These are phyloP conservation scores for Westerdykella ornata DNA, from an alignment of 2,329 filamentous ascomycete species.

Conservation along the genomic window DNA sequence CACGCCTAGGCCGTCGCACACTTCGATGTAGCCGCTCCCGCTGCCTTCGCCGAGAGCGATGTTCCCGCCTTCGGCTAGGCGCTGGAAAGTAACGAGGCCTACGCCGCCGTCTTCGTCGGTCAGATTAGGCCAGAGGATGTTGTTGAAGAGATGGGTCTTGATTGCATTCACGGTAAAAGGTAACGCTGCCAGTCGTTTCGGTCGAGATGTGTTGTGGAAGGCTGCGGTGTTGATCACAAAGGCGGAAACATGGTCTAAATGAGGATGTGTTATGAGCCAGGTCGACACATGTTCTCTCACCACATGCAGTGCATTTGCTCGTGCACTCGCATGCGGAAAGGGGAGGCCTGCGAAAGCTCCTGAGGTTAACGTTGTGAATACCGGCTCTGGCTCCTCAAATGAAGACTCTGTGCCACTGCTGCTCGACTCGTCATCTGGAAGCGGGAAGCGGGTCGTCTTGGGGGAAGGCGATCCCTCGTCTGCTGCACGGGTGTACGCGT, in stretches of 20 bases:
- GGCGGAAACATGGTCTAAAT: slow-evolving; percentile 87
- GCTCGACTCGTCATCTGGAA: slow-evolving; percentile 26
- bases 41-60: slow-evolving; percentile 74
- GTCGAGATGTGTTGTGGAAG: slow-evolving; percentile 65
- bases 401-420: slow-evolving; percentile 20
- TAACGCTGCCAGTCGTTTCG: slow-evolving; percentile 79
- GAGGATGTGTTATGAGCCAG: slow-evolving; percentile 92
- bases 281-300: slow-evolving; percentile 74
- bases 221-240: slow-evolving; percentile 91
- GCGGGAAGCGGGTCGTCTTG: slow-evolving; percentile 12
- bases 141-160: slow-evolving; percentile 94
- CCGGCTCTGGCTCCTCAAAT: slow-evolving; percentile 25
- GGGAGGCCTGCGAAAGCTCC: slow-evolving; percentile 78
- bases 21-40: slow-evolving; percentile 74
- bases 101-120: slow-evolving; percentile 94
- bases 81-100: slow-evolving; percentile 82
- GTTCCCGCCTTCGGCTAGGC: slow-evolving; percentile 83
- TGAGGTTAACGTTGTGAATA: slow-evolving; percentile 49
- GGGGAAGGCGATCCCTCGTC: slow-evolving; percentile 23
- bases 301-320: slow-evolving; percentile 75
- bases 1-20: slow-evolving; percentile 82
- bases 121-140: slow-evolving; percentile 94
- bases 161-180: slow-evolving; percentile 87
- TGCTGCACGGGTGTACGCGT: slow-evolving; percentile 1
- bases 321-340: slow-evolving; percentile 58